These are phyloP conservation scores for Colletotrichum simmondsii DNA, from an alignment of 2,329 filamentous ascomycete genomes.

Conservation along the genomic window DNA sequence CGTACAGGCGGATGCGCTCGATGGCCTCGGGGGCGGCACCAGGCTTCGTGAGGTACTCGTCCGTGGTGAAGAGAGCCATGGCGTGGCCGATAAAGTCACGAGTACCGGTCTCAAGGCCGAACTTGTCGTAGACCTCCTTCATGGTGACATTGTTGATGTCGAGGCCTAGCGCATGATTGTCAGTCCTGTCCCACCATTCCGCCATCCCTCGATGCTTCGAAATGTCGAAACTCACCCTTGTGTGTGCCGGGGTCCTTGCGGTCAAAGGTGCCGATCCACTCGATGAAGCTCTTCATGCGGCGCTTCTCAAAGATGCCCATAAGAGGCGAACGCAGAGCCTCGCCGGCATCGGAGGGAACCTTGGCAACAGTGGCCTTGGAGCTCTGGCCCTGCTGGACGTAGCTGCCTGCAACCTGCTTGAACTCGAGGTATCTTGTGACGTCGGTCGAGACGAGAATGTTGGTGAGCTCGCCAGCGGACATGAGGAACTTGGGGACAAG, in stretches of 20 bases:
- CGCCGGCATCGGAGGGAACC: slow-evolving; percentile 91
- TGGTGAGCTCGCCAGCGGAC: slow-evolving; percentile 97
- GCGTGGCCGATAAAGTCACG: slow-evolving; percentile 97
- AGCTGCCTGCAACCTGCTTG: slow-evolving; percentile 95
- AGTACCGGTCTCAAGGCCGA: slow-evolving; percentile 87
- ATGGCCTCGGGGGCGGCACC: slow-evolving; percentile 87
- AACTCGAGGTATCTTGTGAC: slow-evolving; percentile 91
- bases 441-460: slow-evolving; percentile 97
- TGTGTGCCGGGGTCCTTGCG: slow-evolving; percentile 84
- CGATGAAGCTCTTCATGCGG: slow-evolving; percentile 94
- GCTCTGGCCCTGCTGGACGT: slow-evolving; percentile 89
- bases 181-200: neutral
- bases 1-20: slow-evolving; percentile 93
- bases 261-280: slow-evolving; percentile 93
- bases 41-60: slow-evolving; percentile 79
- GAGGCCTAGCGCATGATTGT: slow-evolving; percentile 67
- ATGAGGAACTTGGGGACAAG: slow-evolving; percentile 98
- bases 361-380: slow-evolving; percentile 92
- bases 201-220: neutral
- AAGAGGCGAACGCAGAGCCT: slow-evolving; percentile 90
- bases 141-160: slow-evolving; percentile 84
- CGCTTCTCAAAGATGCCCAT: slow-evolving; percentile 99
- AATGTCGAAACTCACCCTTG: slow-evolving; percentile 72
- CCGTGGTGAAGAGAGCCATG: slow-evolving; percentile 96
- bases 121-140: slow-evolving; percentile 99